These are phyloP conservation scores for Nakazawaea anatomiae DNA, from an alignment of 805 yeast species.

Conservation along the genomic window DNA sequence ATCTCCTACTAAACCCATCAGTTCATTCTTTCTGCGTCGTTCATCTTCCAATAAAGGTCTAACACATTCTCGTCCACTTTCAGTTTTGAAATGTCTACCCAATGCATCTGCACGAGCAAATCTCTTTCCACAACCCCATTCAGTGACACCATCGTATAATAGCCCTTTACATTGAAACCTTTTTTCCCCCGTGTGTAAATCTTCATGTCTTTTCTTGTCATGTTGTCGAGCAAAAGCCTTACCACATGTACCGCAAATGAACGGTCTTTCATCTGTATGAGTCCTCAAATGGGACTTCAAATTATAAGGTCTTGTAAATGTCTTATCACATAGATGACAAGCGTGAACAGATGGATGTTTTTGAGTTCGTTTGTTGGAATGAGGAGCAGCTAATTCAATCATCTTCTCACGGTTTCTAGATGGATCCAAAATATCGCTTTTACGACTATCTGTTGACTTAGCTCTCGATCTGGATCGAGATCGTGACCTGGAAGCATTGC, in stretches of 20 bases:
- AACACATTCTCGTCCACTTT: conserved; percentile 69
- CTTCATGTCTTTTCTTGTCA: conserved; percentile 72
- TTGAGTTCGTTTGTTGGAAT: conserved; percentile 49
- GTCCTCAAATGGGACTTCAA: conserved; percentile 87
- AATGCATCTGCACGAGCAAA: conserved; percentile 80
- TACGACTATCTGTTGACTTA: conserved; percentile 16
- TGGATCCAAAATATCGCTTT: conserved; percentile 15
- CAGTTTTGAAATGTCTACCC: conserved; percentile 75
- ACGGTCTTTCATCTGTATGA: conserved; percentile 82
- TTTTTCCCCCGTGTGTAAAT: conserved; percentile 71
- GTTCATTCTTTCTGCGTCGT: conserved; percentile 18
- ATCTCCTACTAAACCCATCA: not conserved
- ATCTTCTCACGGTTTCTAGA: conserved; percentile 44
- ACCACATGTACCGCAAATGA: conserved; percentile 65
- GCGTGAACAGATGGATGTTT: conserved; percentile 71
- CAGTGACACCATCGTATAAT: conserved; percentile 43
- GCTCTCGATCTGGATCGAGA: conserved; percentile 30
- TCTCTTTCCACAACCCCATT: conserved; percentile 78
- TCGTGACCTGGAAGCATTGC: conserved; percentile 12
- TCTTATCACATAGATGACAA: conserved; percentile 79
- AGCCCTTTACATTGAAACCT: conserved; percentile 66
- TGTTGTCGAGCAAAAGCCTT: conserved; percentile 80
- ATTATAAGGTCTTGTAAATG: conserved; percentile 90
- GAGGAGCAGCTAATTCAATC: conserved; percentile 60
- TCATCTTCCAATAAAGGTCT: conserved; percentile 60